Conservation (phyloP, 495 filamentous ascomycete genomes). For the Penicillium desertorum region DNA sequence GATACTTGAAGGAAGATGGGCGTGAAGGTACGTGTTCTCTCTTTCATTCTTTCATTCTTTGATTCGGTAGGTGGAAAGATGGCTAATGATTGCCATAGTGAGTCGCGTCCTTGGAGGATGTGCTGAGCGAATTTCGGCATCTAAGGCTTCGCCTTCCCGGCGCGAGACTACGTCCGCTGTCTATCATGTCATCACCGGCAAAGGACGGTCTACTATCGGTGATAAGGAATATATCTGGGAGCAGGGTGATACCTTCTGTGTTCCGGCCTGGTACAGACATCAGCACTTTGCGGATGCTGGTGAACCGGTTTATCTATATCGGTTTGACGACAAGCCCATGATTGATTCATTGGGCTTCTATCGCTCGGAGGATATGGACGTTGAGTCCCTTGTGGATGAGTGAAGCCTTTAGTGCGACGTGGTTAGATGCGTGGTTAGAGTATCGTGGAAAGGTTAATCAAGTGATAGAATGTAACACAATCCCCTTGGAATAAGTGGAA, state of each 20-base stretch:
- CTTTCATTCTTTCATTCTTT: not conserved
- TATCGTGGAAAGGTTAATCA: not conserved
- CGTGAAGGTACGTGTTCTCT: slow-evolving; percentile 26
- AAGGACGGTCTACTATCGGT: slow-evolving; percentile 35
- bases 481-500: not conserved
- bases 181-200: slow-evolving; percentile 43
- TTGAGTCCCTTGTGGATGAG: slow-evolving; percentile 24
- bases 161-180: slow-evolving; percentile 44
- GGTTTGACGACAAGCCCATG: slow-evolving; percentile 50
- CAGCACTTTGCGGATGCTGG: slow-evolving; percentile 39
- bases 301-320: slow-evolving; percentile 45
- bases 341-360: slow-evolving; percentile 46
- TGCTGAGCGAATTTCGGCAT: slow-evolving; percentile 37
- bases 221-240: slow-evolving; percentile 36
- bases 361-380: slow-evolving; percentile 37
- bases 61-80: slow-evolving; percentile 15
- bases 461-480: not conserved
- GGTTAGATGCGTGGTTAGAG: not conserved
- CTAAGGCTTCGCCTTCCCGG: slow-evolving; percentile 23
- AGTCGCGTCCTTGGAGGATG: slow-evolving; percentile 39
- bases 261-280: slow-evolving; percentile 45
- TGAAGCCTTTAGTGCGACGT: not conserved
- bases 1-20: slow-evolving; percentile 36
- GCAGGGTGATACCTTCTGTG: slow-evolving; percentile 45
- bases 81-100: slow-evolving; percentile 20